Conservation (phyloP, 345 rosid species). For the Luvunga scandens region DNA sequence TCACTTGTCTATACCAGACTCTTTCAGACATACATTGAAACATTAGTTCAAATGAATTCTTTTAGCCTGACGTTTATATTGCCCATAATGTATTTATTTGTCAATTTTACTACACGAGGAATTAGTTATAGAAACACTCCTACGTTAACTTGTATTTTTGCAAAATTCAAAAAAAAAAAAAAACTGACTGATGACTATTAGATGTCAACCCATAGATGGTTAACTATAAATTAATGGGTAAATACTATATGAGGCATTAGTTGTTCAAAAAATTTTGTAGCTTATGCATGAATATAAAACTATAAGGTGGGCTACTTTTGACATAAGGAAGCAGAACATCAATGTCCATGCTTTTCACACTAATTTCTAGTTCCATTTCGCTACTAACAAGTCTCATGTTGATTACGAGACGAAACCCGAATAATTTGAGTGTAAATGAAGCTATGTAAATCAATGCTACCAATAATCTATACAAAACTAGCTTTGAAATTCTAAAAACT, state of each 20-base stretch:
- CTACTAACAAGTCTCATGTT: background rate
- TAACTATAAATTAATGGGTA: background rate
- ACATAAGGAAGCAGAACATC: background rate
- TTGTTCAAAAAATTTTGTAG: background rate
- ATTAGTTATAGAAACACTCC: background rate
- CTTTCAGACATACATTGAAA: background rate
- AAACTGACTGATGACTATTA: no score
- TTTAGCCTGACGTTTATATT: background rate
- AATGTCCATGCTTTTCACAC: background rate
- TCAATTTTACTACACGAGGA: background rate
- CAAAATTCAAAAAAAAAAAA: no score
- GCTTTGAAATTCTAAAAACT: background rate
- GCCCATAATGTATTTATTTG: background rate
- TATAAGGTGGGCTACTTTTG: background rate
- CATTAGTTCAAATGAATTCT: background rate
- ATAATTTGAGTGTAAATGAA: background rate
- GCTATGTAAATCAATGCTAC: background rate
- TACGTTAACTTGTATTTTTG: background rate
- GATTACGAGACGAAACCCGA: background rate
- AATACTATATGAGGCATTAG: background rate
- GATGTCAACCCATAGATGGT: background rate
- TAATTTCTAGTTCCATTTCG: background rate
- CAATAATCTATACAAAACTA: background rate
- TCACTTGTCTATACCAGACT: slow-evolving; percentile 11
- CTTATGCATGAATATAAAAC: background rate